Evolutionary conservation across 306 rosid genomes (phyloP), one percentile per base, ranked within the genome.

Genomic region (Rosa chinensis): DNA sequence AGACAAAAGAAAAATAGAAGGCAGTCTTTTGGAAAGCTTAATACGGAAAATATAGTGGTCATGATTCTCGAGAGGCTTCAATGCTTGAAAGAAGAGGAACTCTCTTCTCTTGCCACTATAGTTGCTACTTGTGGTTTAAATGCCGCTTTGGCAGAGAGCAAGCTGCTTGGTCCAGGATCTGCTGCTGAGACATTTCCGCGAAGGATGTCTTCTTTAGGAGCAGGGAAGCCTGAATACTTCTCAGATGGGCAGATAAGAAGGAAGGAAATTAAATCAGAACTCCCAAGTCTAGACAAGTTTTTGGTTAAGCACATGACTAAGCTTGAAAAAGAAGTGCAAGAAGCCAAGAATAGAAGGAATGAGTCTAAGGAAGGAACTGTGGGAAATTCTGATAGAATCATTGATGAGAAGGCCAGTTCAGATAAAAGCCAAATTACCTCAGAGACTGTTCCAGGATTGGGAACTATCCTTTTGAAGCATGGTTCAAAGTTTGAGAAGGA

Each of bases 51-150:
- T 77, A 87, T 95, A 8, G 93, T 83, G 74, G 90, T 82, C 59
- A 85, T 86, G 90, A 93, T 95, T 92, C 77, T 86, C 76, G 92
- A 86, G 86, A 88, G 97, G 92, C 91, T 95, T 82, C 87, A 89
- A 84, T 82, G 94, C 82, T 88, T 95, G 90, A 86, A 84, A 76
- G 99, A 91, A 86, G 92, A 88, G 68, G 98, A 91, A 64, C 93
- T 93, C 82, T 91, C 98, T 80, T 91, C 99, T 75, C 94, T 95
- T 52, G 97, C 96, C 78, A 93, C 96, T 52, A 91, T 93, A 77
- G 97, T 95, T 74, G 99, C 98, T 79, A 93, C 97, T 74, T 91
- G 89, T 80, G 97, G 99, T 82, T 79, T 93, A 78, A 95, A 85
- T 80, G 97, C 99, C 61, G 97, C 90, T 85, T 89, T 95, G 82